Base-by-base conservation (phyloP, 768 basidiomycete genomes). In the Kwoniella dendrophila region DNA sequence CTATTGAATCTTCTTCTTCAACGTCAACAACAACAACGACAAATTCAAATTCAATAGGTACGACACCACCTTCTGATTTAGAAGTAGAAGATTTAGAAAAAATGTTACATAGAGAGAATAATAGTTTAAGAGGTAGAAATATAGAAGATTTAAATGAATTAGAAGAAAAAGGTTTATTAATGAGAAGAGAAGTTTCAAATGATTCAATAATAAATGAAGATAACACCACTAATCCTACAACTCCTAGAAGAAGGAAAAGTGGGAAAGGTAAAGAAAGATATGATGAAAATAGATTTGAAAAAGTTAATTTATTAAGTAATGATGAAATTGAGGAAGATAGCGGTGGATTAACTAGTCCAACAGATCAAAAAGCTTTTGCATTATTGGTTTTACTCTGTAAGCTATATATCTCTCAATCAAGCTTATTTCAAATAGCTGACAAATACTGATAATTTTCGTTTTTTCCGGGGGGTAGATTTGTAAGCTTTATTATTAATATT, bases 381-480 rank as follows among this genome's bases (percentile, higher is more conserved):
- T 81, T 98, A 55, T 81, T 97, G 33, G 88, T 92, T 78, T 82
- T 92, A 69, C 83, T 98, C 51, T 97, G 92, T 95, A 71, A 81
- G 92, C 29, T 44, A 24, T 10, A 30, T 32, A 52, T 45, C 18
- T 20, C 10, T 43, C 20, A 27, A 38, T 56, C 26, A 41, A 14
- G 7, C 5, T 14, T 30, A 3, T 16, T 0, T 3, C 18, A 29
- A 24, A 20, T 16, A 16, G 7, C 8, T 36, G 34, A 36, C 34
- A 7, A 36, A n/a, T 20, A 8, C 27, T 20, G 36, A 2, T 22
- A 29, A 6, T 29, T 56, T 48, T 30, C 7, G 36, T 55, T 18
- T 36, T n/a, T 43, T 11, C 41, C 16, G 43, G 30, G 11, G 14
- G 6, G 7, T 20, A 43, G 41, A 43, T 43, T 20, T 43, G 41